A percentile compares a stretch with the other conserved stretches of the same genome.
phyloP scores from a whole-genome alignment of 306 rosid genomes.

The Oxytropis ochrocephala region DNA sequence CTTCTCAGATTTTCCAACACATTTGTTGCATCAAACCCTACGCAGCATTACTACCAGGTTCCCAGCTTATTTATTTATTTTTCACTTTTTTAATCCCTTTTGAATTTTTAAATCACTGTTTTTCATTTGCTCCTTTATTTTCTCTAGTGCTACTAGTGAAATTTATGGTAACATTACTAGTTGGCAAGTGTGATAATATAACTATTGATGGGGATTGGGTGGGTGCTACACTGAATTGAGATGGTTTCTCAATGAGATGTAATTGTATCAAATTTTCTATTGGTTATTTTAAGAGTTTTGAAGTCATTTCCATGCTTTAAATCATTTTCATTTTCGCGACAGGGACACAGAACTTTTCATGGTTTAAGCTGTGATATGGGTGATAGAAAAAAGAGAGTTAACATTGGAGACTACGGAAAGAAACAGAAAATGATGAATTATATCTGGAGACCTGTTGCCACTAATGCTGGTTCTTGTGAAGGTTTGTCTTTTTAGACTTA shows the following conservation, averaged over 20 bases:
- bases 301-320: not conserved
- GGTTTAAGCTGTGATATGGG: slow-evolving; percentile 45
- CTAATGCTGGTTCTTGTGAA: slow-evolving; percentile 41
- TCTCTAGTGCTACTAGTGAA: not conserved
- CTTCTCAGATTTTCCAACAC: slow-evolving; percentile 39
- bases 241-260: not conserved
- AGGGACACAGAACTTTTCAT: slow-evolving; percentile 32
- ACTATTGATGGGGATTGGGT: not conserved
- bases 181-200: not conserved
- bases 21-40: slow-evolving; percentile 21
- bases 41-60: slow-evolving; percentile 36
- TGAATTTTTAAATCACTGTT: not conserved
- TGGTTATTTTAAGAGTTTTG: not conserved
- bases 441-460: slow-evolving; percentile 62
- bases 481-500: slow-evolving; percentile 37
- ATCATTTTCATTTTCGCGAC: not conserved
- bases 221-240: not conserved
- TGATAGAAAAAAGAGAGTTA: slow-evolving; percentile 35
- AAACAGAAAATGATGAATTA: slow-evolving; percentile 28
- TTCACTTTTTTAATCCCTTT: not conserved
- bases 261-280: not conserved
- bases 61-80: not conserved
- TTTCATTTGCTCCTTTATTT: not conserved
- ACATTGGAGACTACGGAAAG: slow-evolving; percentile 23
- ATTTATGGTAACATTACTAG: not conserved